These are phyloP conservation scores for Chlorella ohadii DNA, from an alignment of 139 green algal species.

Conservation along the genomic window DNA sequence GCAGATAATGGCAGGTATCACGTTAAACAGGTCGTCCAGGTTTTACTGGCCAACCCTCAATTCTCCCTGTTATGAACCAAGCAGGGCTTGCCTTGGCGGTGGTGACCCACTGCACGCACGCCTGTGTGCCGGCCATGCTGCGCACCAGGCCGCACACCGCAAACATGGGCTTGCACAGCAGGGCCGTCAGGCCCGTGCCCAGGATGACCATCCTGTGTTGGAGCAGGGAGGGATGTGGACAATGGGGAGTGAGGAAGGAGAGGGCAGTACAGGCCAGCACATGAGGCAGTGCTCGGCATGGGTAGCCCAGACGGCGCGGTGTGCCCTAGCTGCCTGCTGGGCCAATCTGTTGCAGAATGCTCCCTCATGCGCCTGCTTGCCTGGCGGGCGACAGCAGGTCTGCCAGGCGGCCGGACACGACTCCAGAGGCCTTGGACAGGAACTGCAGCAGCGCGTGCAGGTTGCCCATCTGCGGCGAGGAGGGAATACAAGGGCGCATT, in stretches of 20 bases:
- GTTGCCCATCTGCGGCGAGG: conserved; percentile 74
- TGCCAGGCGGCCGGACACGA: conserved; percentile 71
- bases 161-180: conserved; percentile 90
- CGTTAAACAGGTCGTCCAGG: too few species aligned
- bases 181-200: conserved; percentile 78
- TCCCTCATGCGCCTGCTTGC: background rate
- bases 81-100: conserved; percentile 57
- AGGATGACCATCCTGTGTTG: conserved; percentile 77
- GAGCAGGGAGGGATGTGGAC: too few species aligned
- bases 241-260: too few species aligned
- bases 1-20: too few species aligned
- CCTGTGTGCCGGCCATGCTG: conserved; percentile 60
- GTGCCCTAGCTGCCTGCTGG: background rate
- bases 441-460: conserved; percentile 86
- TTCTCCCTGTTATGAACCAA: background rate
- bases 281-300: too few species aligned
- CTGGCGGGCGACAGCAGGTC: conserved; percentile 79
- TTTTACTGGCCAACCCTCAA: background rate
- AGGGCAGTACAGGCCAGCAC: background rate
- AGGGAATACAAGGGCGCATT: too few species aligned
- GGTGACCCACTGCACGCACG: conserved; percentile 81
- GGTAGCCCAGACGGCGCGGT: too few species aligned
- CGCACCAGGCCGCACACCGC: conserved; percentile 67
- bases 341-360: background rate
- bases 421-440: conserved; percentile 79